Evolutionary conservation across 2,329 filamentous ascomycete species (phyloP).

Genomic region (Arthroderma uncinatum): DNA sequence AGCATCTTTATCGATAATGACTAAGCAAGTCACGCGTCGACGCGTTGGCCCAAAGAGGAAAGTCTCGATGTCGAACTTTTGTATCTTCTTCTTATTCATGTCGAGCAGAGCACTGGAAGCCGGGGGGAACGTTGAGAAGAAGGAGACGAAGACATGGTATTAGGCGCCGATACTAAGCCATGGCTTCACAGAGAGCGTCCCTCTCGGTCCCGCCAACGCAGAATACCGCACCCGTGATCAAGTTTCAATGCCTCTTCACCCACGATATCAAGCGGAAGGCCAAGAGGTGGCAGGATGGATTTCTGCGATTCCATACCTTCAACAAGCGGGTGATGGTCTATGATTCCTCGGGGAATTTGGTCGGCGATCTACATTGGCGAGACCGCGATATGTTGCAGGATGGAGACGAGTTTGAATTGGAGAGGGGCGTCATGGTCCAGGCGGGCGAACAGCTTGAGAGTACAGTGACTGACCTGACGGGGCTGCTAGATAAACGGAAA

Average conservation of each 20-base stretch:
- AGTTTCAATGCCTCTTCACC: conserved; percentile 78
- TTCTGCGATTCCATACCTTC: conserved; percentile 77
- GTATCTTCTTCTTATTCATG: background rate
- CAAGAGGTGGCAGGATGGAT: conserved; percentile 90
- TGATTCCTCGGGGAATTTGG: conserved; percentile 64
- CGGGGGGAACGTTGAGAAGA: background rate
- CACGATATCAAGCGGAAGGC: conserved; percentile 75
- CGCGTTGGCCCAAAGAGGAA: background rate
- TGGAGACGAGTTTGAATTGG: conserved; percentile 70
- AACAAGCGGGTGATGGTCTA: conserved; percentile 88
- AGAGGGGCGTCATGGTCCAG: conserved; percentile 67
- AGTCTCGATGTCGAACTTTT: background rate
- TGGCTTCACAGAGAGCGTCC: conserved; percentile 11
- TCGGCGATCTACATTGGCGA: conserved; percentile 77
- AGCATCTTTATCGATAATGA: background rate
- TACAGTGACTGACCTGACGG: conserved; percentile 65
- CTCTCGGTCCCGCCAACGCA: conserved; percentile 41
- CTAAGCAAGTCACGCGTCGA: background rate
- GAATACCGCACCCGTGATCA: conserved; percentile 63
- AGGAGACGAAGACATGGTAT: background rate
- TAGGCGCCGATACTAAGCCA: background rate
- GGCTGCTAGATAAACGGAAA: conserved; percentile 60
- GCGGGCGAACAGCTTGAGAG: conserved; percentile 64
- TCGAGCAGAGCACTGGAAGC: background rate
- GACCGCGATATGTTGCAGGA: conserved; percentile 58